phyloP scores from a whole-genome alignment of 352 stramenopile genomes.

The Phytophthora pluvialis region DNA sequence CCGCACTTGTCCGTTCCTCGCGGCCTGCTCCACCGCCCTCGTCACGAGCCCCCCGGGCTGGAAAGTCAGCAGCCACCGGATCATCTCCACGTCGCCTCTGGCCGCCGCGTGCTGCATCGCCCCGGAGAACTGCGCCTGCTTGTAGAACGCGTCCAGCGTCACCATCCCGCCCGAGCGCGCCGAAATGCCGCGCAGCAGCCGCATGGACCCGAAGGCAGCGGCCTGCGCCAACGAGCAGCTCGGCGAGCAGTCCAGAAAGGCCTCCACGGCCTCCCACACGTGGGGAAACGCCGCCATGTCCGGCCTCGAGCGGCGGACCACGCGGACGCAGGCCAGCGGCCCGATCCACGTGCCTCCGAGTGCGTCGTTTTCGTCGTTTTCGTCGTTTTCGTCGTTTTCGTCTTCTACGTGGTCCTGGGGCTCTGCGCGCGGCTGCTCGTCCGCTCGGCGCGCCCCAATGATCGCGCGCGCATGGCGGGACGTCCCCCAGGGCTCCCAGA shows the following conservation, averaged over 20 bases:
- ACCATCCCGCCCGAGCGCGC: slow-evolving; percentile 20
- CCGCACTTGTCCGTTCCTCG: slow-evolving; percentile 25
- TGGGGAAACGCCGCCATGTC: slow-evolving; percentile 29
- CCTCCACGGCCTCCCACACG: slow-evolving; percentile 29
- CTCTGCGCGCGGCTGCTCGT: background rate
- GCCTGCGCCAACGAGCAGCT: slow-evolving; percentile 31
- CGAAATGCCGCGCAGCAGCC: slow-evolving; percentile 28
- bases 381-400: background rate
- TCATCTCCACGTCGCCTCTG: slow-evolving; percentile 31
- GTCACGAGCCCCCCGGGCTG: slow-evolving; percentile 37
- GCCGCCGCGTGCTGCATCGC: slow-evolving; percentile 33
- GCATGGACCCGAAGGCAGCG: slow-evolving; percentile 30
- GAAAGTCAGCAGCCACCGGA: slow-evolving; percentile 32
- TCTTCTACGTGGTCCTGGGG: background rate
- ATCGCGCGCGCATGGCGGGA: slow-evolving; percentile 18
- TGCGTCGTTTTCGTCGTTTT: background rate
- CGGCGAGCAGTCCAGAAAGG: slow-evolving; percentile 37
- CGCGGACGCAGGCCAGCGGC: slow-evolving; percentile 23
- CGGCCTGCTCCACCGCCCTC: slow-evolving; percentile 32
- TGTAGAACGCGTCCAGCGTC: slow-evolving; percentile 32
- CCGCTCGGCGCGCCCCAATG: slow-evolving; percentile 7
- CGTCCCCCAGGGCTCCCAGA: slow-evolving; percentile 34
- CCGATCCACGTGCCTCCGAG: slow-evolving; percentile 24
- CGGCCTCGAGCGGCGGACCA: slow-evolving; percentile 26
- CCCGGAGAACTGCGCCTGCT: slow-evolving; percentile 33